Evolutionary conservation across 345 rosid genomes (phyloP).

Genomic region (Noccaea bulbosa): DNA sequence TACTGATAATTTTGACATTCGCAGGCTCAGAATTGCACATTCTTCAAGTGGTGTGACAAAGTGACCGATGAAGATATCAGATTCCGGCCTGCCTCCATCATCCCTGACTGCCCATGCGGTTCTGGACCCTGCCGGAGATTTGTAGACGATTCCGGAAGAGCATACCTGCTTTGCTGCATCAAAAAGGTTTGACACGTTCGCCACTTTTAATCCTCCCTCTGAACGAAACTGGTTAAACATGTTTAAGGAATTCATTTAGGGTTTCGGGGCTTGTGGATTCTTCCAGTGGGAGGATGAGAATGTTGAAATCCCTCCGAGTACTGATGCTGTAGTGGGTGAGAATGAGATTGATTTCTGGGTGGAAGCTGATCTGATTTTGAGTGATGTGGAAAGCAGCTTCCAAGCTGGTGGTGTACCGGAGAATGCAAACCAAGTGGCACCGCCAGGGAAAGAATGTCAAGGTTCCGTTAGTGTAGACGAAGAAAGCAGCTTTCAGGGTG

Average conservation of each 20-base stretch:
- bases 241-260: slow-evolving; percentile 35
- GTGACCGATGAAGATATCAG: slow-evolving; percentile 35
- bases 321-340: slow-evolving; percentile 24
- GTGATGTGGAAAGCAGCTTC: slow-evolving; percentile 29
- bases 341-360: slow-evolving; percentile 36
- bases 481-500: slow-evolving; percentile 24
- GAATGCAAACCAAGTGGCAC: neutral
- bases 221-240: neutral
- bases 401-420: neutral
- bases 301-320: neutral
- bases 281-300: slow-evolving; percentile 43
- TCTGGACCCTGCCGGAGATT: slow-evolving; percentile 48
- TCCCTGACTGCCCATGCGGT: slow-evolving; percentile 43
- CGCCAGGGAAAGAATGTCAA: neutral
- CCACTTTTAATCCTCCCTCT: neutral
- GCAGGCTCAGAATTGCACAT: slow-evolving; percentile 23
- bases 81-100: slow-evolving; percentile 34
- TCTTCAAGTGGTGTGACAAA: slow-evolving; percentile 51
- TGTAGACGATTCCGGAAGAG: slow-evolving; percentile 17
- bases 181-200: slow-evolving; percentile 35
- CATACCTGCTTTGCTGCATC: slow-evolving; percentile 42
- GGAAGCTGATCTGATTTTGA: slow-evolving; percentile 26
- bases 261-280: slow-evolving; percentile 54
- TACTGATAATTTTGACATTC: neutral
- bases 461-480: slow-evolving; percentile 8